A percentile compares a stretch with the other conserved stretches of the same genome.
phyloP scores from a whole-genome alignment of 371 early-diverging fungal species.

The Smittium mucronatum region DNA sequence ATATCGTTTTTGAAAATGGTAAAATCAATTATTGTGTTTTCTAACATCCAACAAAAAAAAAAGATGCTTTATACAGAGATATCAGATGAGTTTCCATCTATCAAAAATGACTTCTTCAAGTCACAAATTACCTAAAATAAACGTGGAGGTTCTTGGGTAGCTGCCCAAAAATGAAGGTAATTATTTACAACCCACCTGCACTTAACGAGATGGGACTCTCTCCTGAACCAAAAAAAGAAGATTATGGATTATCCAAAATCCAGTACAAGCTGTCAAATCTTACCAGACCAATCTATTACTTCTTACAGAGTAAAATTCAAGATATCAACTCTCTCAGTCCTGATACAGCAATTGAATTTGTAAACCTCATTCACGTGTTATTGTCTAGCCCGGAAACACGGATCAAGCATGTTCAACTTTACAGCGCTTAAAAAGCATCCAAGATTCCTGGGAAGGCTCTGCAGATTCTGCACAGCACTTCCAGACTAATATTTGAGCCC shows the following conservation, averaged over 20 bases:
- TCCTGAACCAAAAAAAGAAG: not conserved
- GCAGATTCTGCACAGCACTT: not conserved
- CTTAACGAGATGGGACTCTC: not conserved
- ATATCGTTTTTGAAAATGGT: too few species aligned
- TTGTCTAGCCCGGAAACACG: not conserved
- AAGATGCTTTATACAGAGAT: not conserved
- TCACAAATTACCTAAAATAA: not conserved
- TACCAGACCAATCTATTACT: constrained; percentile 2
- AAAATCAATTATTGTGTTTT: too few species aligned
- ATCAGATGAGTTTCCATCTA: not conserved
- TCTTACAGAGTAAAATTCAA: not conserved
- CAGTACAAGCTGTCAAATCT: constrained; percentile 3
- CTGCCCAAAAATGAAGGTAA: not conserved
- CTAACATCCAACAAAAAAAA: not conserved
- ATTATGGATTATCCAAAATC: not conserved
- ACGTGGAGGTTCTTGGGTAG: not conserved
- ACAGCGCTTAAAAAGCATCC: not conserved
- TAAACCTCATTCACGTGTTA: not conserved
- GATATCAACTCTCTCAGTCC: not conserved
- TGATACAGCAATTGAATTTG: not conserved
- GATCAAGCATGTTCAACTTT: not conserved
- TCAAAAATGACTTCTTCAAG: constrained; percentile 7
- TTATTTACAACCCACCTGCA: not conserved
- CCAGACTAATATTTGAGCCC: not conserved
- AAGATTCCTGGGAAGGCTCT: not conserved